A percentile compares a stretch with the other conserved stretches of the same genome.
Conservation (phyloP, 768 basidiomycete species). For the Leccinum arenicola region DNA sequence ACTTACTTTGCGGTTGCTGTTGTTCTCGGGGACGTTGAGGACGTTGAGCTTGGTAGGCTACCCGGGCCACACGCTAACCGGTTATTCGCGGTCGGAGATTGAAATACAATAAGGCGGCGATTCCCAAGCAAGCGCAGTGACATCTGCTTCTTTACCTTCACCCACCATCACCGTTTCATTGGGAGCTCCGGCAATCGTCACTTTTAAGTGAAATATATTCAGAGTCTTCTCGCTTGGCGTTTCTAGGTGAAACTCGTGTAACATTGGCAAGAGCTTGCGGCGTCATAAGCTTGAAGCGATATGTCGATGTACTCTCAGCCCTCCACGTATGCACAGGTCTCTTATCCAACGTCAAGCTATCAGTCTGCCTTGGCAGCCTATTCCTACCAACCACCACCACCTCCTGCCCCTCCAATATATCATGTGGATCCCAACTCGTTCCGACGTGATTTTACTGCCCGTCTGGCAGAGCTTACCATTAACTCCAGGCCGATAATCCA, state of each 20-base stretch:
- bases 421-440: slow-evolving; percentile 67
- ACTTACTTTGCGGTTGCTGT: slow-evolving; percentile 30
- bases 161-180: slow-evolving; percentile 44
- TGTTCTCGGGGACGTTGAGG: slow-evolving; percentile 27
- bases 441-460: slow-evolving; percentile 71
- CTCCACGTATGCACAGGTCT: slow-evolving; percentile 27
- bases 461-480: slow-evolving; percentile 80
- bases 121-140: slow-evolving; percentile 22
- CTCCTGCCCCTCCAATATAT: slow-evolving; percentile 40
- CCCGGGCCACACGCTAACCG: slow-evolving; percentile 11
- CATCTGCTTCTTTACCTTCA: slow-evolving; percentile 40
- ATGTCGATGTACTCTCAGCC: slow-evolving; percentile 68
- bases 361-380: slow-evolving; percentile 42
- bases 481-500: slow-evolving; percentile 97
- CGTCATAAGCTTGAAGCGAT: slow-evolving; percentile 37
- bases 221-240: slow-evolving; percentile 28
- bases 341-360: slow-evolving; percentile 41
- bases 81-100: slow-evolving; percentile 36
- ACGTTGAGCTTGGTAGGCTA: slow-evolving; percentile 15
- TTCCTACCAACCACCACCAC: slow-evolving; percentile 48
- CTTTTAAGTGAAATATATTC: slow-evolving; percentile 50
- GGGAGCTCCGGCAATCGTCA: slow-evolving; percentile 38
- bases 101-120: slow-evolving; percentile 27
- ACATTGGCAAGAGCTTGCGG: slow-evolving; percentile 30
- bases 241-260: slow-evolving; percentile 34